Base-by-base conservation (phyloP, 768 basidiomycete species). In the Glaciozyma martinii region DNA sequence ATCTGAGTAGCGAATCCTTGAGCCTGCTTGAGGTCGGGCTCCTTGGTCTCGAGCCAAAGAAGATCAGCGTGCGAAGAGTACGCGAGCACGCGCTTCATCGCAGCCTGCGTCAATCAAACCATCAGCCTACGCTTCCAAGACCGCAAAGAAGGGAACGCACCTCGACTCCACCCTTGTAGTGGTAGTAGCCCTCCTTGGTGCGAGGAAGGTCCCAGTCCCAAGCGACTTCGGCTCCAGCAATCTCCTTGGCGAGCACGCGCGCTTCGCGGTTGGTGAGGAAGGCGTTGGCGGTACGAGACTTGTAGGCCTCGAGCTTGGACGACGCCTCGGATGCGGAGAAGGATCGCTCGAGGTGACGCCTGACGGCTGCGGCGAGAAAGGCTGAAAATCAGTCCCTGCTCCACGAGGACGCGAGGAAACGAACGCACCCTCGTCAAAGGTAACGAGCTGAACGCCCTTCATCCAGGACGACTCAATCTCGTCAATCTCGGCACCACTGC, bases 11-110 rank as follows among this genome's bases (percentile, higher is more conserved):
- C 86, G 76, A 93, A 90, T 40, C 80, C 82, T 42, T 83, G 80
- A 3, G 91, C 91, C 74, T 90, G 84, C 63, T 84, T 80, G 29
- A 94, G 79, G 74, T 90, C 82, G 13, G 92, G 91, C n/a, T 81
- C 81, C 72, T 89, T 91, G 3, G 92, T 95, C 79, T 94, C 92
- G 52, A 93, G 81, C 92, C 91, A 95, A 53, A 93, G 79, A 71
- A 93, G 81, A 76, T 95, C 91, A 19, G 90, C 86, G 71, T 90
- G 87, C 25, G 89, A 88, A 1, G 90, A 87, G 73, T 85, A 95
- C 27, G 83, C 82, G 65, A 86, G 79, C 5, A 85, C 84, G 43
- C 91, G 87, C 71, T 87, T 86, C 74, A 91, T 83, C 16, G 90
- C 92, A 9, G 87, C 82, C 83, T 85, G 62, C 29, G 56, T 3